A percentile compares a stretch with the other conserved stretches of the same genome.
Evolutionary conservation across 148 eudicot species (phyloP).

Genomic region (Suaeda aralocaspica): DNA sequence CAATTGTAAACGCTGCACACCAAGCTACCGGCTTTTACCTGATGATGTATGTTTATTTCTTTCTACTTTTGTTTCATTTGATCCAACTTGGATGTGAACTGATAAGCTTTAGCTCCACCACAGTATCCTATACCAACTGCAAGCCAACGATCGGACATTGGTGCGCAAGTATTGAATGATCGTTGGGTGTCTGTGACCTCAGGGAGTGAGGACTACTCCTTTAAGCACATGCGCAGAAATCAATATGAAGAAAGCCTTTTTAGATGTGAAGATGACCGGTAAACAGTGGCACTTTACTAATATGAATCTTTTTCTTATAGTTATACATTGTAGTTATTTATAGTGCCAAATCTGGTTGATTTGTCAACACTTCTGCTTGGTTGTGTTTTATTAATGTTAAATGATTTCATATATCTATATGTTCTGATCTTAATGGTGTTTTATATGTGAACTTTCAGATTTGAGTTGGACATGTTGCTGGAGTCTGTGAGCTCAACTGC

Average conservation of each 20-base stretch:
- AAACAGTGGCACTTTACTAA: constrained; percentile 9
- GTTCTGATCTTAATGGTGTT: not conserved
- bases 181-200: constrained; percentile 99
- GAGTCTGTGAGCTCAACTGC: constrained; percentile 86
- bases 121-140: constrained; percentile 92
- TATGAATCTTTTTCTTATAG: constrained; percentile 3
- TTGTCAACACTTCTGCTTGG: not conserved
- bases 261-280: constrained; percentile 99
- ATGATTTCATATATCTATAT: not conserved
- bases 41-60: constrained; percentile 54
- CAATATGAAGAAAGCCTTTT: constrained; percentile 98
- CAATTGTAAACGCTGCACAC: constrained; percentile 79
- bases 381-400: not conserved
- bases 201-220: constrained; percentile 97
- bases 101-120: constrained; percentile 15
- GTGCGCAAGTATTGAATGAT: constrained; percentile 85
- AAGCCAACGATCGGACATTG: constrained; percentile 90
- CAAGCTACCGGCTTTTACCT: constrained; percentile 95
- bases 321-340: not conserved
- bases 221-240: constrained; percentile 98
- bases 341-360: not conserved
- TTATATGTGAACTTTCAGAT: constrained; percentile 41
- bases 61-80: constrained; percentile 14
- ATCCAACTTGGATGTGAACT: constrained; percentile 9
- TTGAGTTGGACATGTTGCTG: constrained; percentile 96